Evolutionary conservation across 164 flowering plant species (phyloP).

Genomic region (Taxillus chinensis): DNA sequence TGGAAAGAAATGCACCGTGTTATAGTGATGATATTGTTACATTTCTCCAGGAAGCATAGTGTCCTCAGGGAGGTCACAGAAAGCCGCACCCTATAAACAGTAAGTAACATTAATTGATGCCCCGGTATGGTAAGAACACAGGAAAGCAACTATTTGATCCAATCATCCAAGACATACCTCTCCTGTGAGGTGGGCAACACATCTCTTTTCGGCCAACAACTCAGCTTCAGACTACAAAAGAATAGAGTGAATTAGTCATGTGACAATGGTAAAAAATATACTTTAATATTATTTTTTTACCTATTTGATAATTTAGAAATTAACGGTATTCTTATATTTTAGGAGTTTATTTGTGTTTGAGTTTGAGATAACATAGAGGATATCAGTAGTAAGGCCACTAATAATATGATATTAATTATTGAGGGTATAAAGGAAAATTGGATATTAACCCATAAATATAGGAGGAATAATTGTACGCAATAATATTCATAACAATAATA

Average conservation of each 20-base stretch:
- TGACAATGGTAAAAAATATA: no score
- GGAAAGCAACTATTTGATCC: neutral
- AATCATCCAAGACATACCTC: slow-evolving; percentile 35
- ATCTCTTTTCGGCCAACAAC: slow-evolving; percentile 87
- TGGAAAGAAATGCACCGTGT: neutral
- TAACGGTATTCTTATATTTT: no score
- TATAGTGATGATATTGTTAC: slow-evolving; percentile 16
- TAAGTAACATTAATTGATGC: neutral
- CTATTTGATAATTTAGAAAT: no score
- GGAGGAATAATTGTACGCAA: no score
- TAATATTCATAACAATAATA: no score
- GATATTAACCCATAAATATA: no score
- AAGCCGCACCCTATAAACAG: slow-evolving; percentile 56
- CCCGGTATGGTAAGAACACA: neutral
- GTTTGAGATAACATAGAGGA: no score
- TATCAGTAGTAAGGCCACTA: no score
- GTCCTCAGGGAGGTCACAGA: slow-evolving; percentile 89
- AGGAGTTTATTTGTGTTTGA: no score
- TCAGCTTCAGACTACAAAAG: slow-evolving; percentile 81
- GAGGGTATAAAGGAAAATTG: no score
- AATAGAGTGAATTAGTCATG: neutral
- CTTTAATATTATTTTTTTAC: no score
- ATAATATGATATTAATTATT: no score
- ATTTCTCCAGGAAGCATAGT: slow-evolving; percentile 98
- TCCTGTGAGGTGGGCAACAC: slow-evolving; percentile 89